Conservation (phyloP, 805 yeast species). For the Pichia gijzeniarum region DNA sequence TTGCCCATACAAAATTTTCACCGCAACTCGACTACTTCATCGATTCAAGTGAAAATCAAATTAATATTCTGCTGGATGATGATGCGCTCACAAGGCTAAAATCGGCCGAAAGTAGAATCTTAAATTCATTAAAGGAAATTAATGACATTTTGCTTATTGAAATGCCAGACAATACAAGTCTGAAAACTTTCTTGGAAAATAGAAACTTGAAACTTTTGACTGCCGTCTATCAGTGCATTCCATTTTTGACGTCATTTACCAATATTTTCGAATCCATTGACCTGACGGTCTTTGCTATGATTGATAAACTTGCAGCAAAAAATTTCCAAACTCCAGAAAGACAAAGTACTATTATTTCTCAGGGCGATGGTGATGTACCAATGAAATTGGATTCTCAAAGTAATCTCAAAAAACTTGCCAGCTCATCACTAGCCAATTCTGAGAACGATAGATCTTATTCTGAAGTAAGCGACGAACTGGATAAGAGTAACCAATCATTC, state of each 20-base stretch:
- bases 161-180: constrained; percentile 21
- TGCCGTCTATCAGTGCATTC: constrained; percentile 46
- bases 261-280: constrained; percentile 57
- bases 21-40: constrained; percentile 28
- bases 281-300: constrained; percentile 43
- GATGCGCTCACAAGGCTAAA: constrained; percentile 38
- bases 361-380: neutral
- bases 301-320: constrained; percentile 22
- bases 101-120: constrained; percentile 33
- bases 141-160: constrained; percentile 36
- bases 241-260: constrained; percentile 41
- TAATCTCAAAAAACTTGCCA: no score
- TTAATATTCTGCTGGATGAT: constrained; percentile 44
- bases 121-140: constrained; percentile 36
- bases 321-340: constrained; percentile 9
- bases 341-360: constrained; percentile 16
- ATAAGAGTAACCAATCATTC: constrained; percentile 19
- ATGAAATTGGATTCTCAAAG: no score
- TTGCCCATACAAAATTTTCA: constrained; percentile 29
- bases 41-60: constrained; percentile 13
- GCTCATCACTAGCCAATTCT: neutral
- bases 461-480: constrained; percentile 12
- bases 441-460: constrained; percentile 11
- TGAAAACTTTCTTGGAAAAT: constrained; percentile 26
- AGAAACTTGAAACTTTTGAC: constrained; percentile 50